Percentiles rank a stretch among this genome's conserved stretches.
These are phyloP conservation scores for Fusarium drepaniforme DNA, from an alignment of 2,329 filamentous ascomycete genomes.

Conservation along the genomic window DNA sequence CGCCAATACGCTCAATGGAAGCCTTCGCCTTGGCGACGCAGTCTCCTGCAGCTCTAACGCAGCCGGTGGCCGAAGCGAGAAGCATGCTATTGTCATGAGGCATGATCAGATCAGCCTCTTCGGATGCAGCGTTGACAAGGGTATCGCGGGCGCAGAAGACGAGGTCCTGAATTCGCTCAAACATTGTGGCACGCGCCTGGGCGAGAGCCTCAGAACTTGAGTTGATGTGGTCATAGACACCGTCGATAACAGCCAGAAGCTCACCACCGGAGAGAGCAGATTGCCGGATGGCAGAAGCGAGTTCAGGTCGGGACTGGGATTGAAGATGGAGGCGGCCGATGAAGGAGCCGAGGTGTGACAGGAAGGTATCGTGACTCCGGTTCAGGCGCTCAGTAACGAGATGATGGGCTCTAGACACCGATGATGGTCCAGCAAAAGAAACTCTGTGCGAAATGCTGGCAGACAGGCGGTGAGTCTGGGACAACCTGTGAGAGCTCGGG, in stretches of 20 bases:
- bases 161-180: slow-evolving; percentile 82
- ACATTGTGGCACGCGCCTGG: slow-evolving; percentile 80
- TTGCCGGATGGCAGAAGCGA: slow-evolving; percentile 85
- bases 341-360: slow-evolving; percentile 92
- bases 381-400: slow-evolving; percentile 87
- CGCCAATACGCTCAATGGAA: slow-evolving; percentile 88
- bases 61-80: slow-evolving; percentile 83
- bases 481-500: slow-evolving; percentile 50
- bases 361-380: slow-evolving; percentile 85
- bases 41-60: slow-evolving; percentile 90
- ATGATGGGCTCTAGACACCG: slow-evolving; percentile 73
- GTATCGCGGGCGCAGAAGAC: slow-evolving; percentile 86
- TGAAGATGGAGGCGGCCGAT: slow-evolving; percentile 91
- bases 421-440: slow-evolving; percentile 78
- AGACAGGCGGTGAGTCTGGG: slow-evolving; percentile 61
- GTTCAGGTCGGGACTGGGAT: slow-evolving; percentile 88
- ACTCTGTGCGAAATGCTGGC: slow-evolving; percentile 77
- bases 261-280: slow-evolving; percentile 85
- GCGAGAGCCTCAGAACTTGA: slow-evolving; percentile 75
- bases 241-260: slow-evolving; percentile 83
- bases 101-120: slow-evolving; percentile 83
- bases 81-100: slow-evolving; percentile 83
- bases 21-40: slow-evolving; percentile 89
- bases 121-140: slow-evolving; percentile 75
- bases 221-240: slow-evolving; percentile 82